Base-by-base conservation (phyloP, 768 basidiomycete genomes). In the Lentinula lateritia region DNA sequence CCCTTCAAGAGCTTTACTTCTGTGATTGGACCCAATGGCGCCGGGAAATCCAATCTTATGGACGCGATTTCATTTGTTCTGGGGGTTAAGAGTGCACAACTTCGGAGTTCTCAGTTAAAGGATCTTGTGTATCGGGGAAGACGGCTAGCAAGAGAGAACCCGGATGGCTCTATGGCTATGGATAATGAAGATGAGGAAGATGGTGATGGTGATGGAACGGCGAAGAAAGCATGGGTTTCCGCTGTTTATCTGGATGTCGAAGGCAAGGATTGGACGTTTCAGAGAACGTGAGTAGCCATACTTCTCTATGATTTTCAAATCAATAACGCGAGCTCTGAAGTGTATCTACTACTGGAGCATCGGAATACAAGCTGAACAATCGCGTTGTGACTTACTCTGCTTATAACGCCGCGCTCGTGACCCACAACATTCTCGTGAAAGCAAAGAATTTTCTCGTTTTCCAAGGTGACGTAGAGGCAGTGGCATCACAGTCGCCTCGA, bases 381-480 rank as follows among this genome's bases (percentile, higher is more conserved):
- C 85, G 82, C 66, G 78, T 84, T 23, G 92, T 97, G 58, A 90
- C 94, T 0, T 95, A 95, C 72, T 82, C 88, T 12, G 84, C 85
- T 1, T 99, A 98, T 79, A 97, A 97, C 63, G 80, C 87, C 5
- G 90, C 92, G 12, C 88, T 99, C 28, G 81, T 90, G 60, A 78
- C 82, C 6, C 95, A 97, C 69, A 97, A 98, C 69, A 93, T 99
- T 69, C 90, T 98, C 52, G 95, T 98, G 69, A 98, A 97, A 75
- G 97, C 97, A 12, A 98, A 98, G 78, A 98, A 98, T 77, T 99
- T 98, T 69, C 88, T 98, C 57, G 97, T 98, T 10, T 98, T 99
- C 77, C 97, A 99, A 70, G 97, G 97, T 56, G 97, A 98, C 70
- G 97, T 99, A 36, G 97, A 99, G 75, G 93, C 94, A 2, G 93